Evolutionary conservation across 2,329 filamentous ascomycete genomes (phyloP).

Genomic region (Cryphonectria radicalis): DNA sequence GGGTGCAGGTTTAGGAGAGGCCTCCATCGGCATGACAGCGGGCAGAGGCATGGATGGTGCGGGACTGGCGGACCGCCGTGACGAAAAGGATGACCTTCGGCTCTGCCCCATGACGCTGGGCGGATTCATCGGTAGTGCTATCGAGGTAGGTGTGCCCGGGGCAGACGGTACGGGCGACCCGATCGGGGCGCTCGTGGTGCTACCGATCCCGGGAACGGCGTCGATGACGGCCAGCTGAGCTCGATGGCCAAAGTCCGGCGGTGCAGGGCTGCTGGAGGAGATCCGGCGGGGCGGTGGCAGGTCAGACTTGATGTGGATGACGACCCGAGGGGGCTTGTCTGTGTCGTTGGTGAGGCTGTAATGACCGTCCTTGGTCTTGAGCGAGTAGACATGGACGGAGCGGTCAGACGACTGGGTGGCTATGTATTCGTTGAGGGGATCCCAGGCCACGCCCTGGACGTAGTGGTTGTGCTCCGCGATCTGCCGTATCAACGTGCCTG

Average conservation of each 20-base stretch:
- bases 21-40: slow-evolving; percentile 91
- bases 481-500: slow-evolving; percentile 75
- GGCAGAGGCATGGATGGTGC: slow-evolving; percentile 92
- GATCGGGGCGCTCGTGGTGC: slow-evolving; percentile 50
- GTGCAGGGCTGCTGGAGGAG: slow-evolving; percentile 89
- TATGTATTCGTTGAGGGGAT: slow-evolving; percentile 96
- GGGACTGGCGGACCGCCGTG: slow-evolving; percentile 85
- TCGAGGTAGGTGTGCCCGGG: slow-evolving; percentile 88
- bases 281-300: slow-evolving; percentile 82
- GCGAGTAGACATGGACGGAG: slow-evolving; percentile 94
- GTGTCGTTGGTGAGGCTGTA: slow-evolving; percentile 72
- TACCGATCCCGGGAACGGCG: slow-evolving; percentile 44
- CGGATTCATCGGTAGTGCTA: slow-evolving; percentile 93
- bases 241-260: slow-evolving; percentile 76
- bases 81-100: slow-evolving; percentile 90
- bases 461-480: slow-evolving; percentile 98
- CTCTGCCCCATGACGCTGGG: slow-evolving; percentile 88
- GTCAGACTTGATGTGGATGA: slow-evolving; percentile 80
- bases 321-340: slow-evolving; percentile 76
- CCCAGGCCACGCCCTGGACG: slow-evolving; percentile 97
- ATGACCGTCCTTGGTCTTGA: slow-evolving; percentile 95
- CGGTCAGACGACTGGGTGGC: slow-evolving; percentile 98
- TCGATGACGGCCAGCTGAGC: slow-evolving; percentile 64
- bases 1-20: slow-evolving; percentile 78
- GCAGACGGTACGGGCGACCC: slow-evolving; percentile 89